phyloP scores from a whole-genome alignment of 306 rosid species.

The Quercus dentata region DNA sequence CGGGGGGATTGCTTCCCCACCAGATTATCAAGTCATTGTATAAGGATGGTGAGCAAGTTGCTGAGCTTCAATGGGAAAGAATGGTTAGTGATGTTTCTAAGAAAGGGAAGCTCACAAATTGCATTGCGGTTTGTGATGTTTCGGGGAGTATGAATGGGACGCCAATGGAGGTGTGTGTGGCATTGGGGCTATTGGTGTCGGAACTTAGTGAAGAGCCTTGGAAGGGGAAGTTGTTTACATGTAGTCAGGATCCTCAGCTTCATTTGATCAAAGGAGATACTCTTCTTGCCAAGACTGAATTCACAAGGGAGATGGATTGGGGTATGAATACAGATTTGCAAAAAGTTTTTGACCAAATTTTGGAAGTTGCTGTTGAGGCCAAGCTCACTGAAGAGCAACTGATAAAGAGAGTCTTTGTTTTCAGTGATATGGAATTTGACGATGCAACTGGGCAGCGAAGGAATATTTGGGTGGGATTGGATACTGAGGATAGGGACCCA shows the following conservation, averaged over 20 bases:
- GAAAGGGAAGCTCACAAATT: conserved; percentile 26
- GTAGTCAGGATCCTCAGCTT: conserved; percentile 19
- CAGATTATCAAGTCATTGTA: conserved; percentile 23
- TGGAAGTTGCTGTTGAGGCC: conserved; percentile 29
- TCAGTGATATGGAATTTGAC: conserved; percentile 50
- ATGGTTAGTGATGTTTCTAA: conserved; percentile 32
- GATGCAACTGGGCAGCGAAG: too few relatives aligned
- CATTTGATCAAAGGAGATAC: conserved; percentile 30
- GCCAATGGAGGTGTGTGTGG: conserved; percentile 38
- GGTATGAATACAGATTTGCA: conserved; percentile 26
- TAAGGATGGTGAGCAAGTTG: conserved; percentile 16
- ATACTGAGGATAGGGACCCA: too few relatives aligned
- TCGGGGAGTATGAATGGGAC: conserved; percentile 26
- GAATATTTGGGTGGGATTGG: too few relatives aligned
- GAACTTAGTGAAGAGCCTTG: conserved; percentile 42
- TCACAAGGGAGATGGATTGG: conserved; percentile 13
- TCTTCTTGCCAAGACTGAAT: conserved; percentile 14
- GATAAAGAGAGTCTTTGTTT: conserved; percentile 30
- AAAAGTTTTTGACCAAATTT: conserved; percentile 36
- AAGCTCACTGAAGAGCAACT: conserved; percentile 30
- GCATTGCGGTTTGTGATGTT: conserved; percentile 38
- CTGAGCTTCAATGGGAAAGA: conserved; percentile 38
- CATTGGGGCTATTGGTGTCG: conserved; percentile 34
- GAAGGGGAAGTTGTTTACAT: conserved; percentile 44
- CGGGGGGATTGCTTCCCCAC: conserved; percentile 47